These are phyloP conservation scores for Aureococcus anophagefferens DNA, from an alignment of 108 stramenopile genomes.

Conservation along the genomic window DNA sequence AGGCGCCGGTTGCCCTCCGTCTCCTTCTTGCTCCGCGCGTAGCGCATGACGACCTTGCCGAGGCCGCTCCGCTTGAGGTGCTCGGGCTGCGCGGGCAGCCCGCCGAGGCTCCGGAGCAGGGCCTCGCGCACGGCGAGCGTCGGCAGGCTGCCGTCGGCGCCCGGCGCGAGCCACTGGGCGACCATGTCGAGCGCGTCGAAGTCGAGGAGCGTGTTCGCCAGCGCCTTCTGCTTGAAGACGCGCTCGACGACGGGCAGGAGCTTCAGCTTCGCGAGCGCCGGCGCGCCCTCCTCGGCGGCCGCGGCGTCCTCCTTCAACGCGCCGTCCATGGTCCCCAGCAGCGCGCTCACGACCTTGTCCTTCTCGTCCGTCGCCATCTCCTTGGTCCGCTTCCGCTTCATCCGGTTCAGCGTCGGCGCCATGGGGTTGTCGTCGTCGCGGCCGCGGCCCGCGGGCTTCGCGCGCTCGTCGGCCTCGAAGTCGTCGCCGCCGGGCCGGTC, in stretches of 20 bases:
- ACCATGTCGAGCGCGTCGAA: background rate
- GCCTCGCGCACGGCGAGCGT: background rate
- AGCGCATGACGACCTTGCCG: conserved; percentile 67
- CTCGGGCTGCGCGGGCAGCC: background rate
- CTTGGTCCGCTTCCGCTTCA: background rate
- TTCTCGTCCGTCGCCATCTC: background rate
- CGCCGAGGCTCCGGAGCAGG: background rate
- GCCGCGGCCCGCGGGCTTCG: background rate
- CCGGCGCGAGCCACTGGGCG: background rate
- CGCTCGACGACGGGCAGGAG: background rate
- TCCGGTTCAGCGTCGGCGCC: background rate
- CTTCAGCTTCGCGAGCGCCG: background rate
- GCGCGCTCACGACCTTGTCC: background rate
- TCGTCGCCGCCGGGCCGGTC: background rate
- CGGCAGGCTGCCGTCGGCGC: background rate
- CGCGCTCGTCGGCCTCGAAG: background rate
- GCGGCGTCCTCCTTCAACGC: background rate
- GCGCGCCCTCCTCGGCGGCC: background rate
- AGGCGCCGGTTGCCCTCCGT: conserved; percentile 66
- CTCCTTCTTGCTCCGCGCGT: conserved; percentile 72
- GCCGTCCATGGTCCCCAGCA: background rate
- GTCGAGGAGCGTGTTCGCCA: background rate
- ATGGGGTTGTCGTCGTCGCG: background rate
- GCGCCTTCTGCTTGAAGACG: background rate
- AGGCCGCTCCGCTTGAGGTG: conserved; percentile 69